Evolutionary conservation across 2,329 filamentous ascomycete species (phyloP), one percentile per base, ranked within the genome.

Genomic region (Colletotrichum sp.): DNA sequence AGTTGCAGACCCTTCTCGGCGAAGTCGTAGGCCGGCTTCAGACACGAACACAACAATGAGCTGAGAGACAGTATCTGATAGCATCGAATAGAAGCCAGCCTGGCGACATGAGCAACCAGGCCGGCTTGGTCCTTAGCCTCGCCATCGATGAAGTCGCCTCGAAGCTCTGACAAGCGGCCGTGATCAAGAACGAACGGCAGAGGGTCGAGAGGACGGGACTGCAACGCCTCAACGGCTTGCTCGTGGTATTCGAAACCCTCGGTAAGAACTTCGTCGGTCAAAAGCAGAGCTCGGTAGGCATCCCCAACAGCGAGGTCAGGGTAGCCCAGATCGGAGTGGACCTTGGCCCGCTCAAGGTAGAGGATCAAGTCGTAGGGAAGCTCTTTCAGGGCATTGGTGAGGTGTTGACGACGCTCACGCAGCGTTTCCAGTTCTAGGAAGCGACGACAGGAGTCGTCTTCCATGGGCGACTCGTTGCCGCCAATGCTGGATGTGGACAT

Each of bases 241-340:
- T 95, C 92, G 82, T 97, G 94, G 81, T 96, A 98, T 84, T 98
- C 95, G 79, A 95, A 96, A 52, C 92, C 91, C 77, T 96, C 94
- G 72, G 97, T 93, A 78, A 89, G 85, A 44, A 95, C 90, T 79
- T 97, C 95, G 82, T 99, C 96, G 18, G 94, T 91, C 63, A 99
- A 87, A 6, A 98, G 90, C n/a, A 99, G 89, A 2, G 96, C 96
- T 71, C 94, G 94, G 83, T 99, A 99, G 7, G 95, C 95, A 87
- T 98, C 96, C 39, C 95, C 95, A 13, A 94, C 93, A 7, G 96
- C 96, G 52, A 99, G 91, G 83, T 99, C 97, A 0, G 95, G 95
- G 84, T 98, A 99, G 49, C 92, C 95, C 63, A 98, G 89, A 62
- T 92, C 88, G 18, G 92, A 90, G 84, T 98, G 92, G 57, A 94